Base-by-base conservation (phyloP, 2,329 filamentous ascomycete species). In the Monosporascus sp. region DNA sequence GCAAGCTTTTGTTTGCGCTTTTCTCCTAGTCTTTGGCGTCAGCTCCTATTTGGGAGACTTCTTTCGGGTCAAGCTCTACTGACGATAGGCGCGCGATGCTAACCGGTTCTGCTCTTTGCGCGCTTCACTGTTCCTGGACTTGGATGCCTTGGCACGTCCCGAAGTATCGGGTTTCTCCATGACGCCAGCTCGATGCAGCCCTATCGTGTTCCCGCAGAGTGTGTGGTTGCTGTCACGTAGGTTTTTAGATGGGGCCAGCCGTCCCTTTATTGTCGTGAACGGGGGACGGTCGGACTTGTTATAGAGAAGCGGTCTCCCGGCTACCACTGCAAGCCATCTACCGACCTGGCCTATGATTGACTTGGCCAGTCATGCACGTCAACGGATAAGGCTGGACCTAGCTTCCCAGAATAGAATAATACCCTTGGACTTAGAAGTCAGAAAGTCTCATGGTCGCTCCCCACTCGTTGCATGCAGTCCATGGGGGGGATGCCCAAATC, bases 1-100 rank as follows among this genome's bases (percentile, higher is more conserved):
- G 70, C 72, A 37, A 75, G 62, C 57, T 71, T 75, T 58, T 74
- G 71, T 57, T 72, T 74, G 42, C 72, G 66, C 57, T 74, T 74
- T 57, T 74, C 71, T 39, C 73, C 73, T 75, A 39, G 18, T 9
- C 27, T 22, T 15, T 48, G 48, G 47, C 44, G 53, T 63, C 52
- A 64, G 59, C 54, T 49, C 41, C 41, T 27, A 22, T 52, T 46
- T 25, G 27, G 15, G 41, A 25, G 17, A 38, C 47, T 39, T n/a
- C 7, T 36, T 37, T 49, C 25, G n/a, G 39, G 48, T 25, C 48
- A 50, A 34, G 36, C 48, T 45, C 22, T 17, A 65, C 70, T 47
- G 59, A 72, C 70, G 65, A 57, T 67, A 65, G 15, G 61, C 62
- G 47, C 63, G 60, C 49, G 65, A 67, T 18, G 65, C 62, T 47